Evolutionary conservation across 2,329 filamentous ascomycete genomes (phyloP).

Genomic region (Penicillium decumbens): DNA sequence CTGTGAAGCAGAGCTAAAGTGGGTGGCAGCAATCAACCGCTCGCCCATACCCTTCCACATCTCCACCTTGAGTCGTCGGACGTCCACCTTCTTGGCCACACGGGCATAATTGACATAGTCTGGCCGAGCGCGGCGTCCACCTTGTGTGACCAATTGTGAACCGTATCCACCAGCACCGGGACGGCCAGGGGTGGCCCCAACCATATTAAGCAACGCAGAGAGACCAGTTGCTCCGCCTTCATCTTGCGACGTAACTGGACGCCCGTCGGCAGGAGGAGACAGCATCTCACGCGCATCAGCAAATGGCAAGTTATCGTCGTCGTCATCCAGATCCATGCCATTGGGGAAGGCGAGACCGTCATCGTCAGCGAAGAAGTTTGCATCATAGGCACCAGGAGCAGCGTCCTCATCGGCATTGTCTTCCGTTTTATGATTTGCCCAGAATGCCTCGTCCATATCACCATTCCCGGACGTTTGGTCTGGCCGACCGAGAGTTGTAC

Average conservation of each 20-base stretch:
- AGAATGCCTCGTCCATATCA: conserved; percentile 93
- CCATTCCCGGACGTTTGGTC: conserved; percentile 59
- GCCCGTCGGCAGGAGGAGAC: conserved; percentile 38
- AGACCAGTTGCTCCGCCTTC: conserved; percentile 37
- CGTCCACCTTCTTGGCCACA: conserved; percentile 64
- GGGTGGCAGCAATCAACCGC: conserved; percentile 34
- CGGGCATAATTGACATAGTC: conserved; percentile 64
- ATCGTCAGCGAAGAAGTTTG: conserved; percentile 89
- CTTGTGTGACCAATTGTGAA: conserved; percentile 59
- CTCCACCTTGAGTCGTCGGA: conserved; percentile 60
- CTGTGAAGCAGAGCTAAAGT: conserved; percentile 31
- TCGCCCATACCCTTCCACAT: conserved; percentile 61
- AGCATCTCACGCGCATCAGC: conserved; percentile 49
- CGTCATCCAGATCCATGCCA: conserved; percentile 45
- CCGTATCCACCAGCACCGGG: conserved; percentile 54
- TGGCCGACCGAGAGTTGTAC: conserved; percentile 35
- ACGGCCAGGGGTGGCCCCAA: conserved; percentile 38
- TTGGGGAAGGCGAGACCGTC: conserved; percentile 47
- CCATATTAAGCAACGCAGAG: conserved; percentile 38
- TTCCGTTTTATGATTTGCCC: conserved; percentile 62
- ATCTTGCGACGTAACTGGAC: conserved; percentile 29
- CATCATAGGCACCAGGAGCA: conserved; percentile 78
- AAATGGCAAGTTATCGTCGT: conserved; percentile 46
- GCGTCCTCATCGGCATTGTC: conserved; percentile 58
- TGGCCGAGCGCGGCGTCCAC: conserved; percentile 53